Conservation (phyloP, 306 rosid genomes). For the Quercus engelmannii region DNA sequence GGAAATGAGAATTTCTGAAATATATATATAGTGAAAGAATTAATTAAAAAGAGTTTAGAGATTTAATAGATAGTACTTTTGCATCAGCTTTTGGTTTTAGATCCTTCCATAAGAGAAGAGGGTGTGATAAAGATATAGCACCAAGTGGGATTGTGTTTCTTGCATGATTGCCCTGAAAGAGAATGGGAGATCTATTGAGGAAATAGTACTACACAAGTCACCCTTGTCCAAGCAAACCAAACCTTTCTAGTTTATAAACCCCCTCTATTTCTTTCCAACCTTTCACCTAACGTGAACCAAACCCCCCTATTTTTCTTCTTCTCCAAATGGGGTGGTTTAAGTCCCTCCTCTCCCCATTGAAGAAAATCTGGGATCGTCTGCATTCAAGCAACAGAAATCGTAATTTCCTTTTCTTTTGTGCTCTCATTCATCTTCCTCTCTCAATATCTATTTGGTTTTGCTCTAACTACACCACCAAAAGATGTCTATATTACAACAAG, state of each 20-base stretch:
- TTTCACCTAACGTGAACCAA: conserved; percentile 33
- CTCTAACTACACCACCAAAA: neutral
- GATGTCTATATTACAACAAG: too few relatives aligned
- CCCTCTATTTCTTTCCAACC: conserved; percentile 23
- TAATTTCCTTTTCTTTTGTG: neutral
- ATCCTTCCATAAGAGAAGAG: conserved; percentile 21
- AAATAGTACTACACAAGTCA: conserved; percentile 34
- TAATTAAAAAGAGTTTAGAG: neutral
- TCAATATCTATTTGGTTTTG: neutral
- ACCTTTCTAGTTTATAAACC: conserved; percentile 9
- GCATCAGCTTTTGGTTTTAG: conserved; percentile 12
- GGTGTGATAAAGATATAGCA: conserved; percentile 45
- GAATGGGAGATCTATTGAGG: conserved; percentile 20
- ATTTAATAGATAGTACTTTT: neutral
- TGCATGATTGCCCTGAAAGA: conserved; percentile 37
- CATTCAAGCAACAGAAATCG: conserved; percentile 47
- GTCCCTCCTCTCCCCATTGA: conserved; percentile 57
- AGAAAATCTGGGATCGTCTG: conserved; percentile 66
- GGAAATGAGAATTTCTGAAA: neutral
- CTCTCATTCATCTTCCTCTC: neutral
- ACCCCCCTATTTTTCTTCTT: neutral
- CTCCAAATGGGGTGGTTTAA: conserved; percentile 59
- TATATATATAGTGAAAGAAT: neutral
- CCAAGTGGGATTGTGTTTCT: conserved; percentile 36
- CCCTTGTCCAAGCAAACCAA: conserved; percentile 32